A percentile compares a stretch with the other conserved stretches of the same genome.
Conservation (phyloP, 768 basidiomycete genomes). For the Tephrocybe sp. region DNA sequence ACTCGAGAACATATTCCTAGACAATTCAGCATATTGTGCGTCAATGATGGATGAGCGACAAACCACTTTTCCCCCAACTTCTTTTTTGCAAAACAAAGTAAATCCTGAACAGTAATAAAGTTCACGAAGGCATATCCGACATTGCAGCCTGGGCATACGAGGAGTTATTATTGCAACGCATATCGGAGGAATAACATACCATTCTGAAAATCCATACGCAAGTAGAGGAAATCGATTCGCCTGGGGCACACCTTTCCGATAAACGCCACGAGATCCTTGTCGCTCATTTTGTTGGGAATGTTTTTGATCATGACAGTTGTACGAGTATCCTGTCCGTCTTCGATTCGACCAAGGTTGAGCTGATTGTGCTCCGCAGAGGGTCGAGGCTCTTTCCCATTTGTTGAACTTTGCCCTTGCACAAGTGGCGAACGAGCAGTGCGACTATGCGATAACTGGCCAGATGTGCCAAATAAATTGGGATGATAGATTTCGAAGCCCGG, state of each 20-base stretch:
- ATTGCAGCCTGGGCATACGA: slow-evolving; percentile 55
- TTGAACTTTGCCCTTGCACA: slow-evolving; percentile 3
- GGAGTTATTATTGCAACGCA: not conserved
- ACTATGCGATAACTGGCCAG: not conserved
- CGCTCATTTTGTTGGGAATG: slow-evolving; percentile 89
- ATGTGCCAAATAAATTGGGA: not conserved
- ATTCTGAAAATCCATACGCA: slow-evolving; percentile 84
- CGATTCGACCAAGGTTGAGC: slow-evolving; percentile 69
- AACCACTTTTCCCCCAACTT: slow-evolving; percentile 83
- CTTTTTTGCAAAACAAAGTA: slow-evolving; percentile 70
- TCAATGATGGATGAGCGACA: slow-evolving; percentile 17
- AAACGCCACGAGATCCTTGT: slow-evolving; percentile 64
- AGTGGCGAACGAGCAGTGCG: slow-evolving; percentile 1
- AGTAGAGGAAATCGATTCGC: slow-evolving; percentile 81
- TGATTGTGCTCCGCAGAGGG: slow-evolving; percentile 35
- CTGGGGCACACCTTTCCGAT: slow-evolving; percentile 73
- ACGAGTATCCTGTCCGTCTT: slow-evolving; percentile 72
- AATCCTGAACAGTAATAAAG: slow-evolving; percentile 76
- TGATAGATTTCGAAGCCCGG: slow-evolving; percentile 1
- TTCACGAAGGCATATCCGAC: slow-evolving; percentile 89
- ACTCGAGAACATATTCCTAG: slow-evolving; percentile 88
- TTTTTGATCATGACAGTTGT: slow-evolving; percentile 92
- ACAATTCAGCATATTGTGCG: slow-evolving; percentile 2
- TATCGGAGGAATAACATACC: slow-evolving; percentile 38
- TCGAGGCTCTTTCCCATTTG: slow-evolving; percentile 8